A percentile compares a stretch with the other conserved stretches of the same genome.
phyloP scores from a whole-genome alignment of 1,139 yeast species.

The Pichia kudriavzevii region DNA sequence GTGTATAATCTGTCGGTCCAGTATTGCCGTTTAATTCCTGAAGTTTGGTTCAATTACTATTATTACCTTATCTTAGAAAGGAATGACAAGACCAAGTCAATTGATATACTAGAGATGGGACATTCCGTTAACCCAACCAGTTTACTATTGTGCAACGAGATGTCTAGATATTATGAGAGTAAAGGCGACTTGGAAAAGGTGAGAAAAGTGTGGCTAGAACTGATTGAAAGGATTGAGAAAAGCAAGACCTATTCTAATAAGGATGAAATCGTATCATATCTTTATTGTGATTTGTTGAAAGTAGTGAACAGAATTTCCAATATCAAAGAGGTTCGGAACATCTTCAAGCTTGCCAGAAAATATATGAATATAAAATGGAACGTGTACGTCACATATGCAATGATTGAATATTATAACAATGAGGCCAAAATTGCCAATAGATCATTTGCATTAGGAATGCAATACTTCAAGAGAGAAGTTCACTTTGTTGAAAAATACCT shows the following conservation, averaged over 20 bases:
- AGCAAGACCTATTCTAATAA: constrained; percentile 22
- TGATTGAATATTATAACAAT: constrained; percentile 63
- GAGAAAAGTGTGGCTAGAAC: constrained; percentile 41
- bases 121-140: constrained; percentile 64
- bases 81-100: constrained; percentile 14
- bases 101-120: constrained; percentile 46
- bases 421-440: constrained; percentile 64
- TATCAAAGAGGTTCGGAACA: constrained; percentile 63
- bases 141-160: constrained; percentile 55
- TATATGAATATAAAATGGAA: constrained; percentile 57
- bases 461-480: constrained; percentile 44
- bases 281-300: constrained; percentile 52
- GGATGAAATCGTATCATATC: constrained; percentile 38
- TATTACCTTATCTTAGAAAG: constrained; percentile 17
- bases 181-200: constrained; percentile 47
- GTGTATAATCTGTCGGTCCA: constrained; percentile 69
- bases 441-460: constrained; percentile 76
- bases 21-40: constrained; percentile 66
- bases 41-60: constrained; percentile 72
- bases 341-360: constrained; percentile 54
- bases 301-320: constrained; percentile 56
- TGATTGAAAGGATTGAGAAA: constrained; percentile 36
- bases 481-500: constrained; percentile 63
- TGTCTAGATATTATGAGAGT: constrained; percentile 65
- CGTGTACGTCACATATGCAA: constrained; percentile 74